These are phyloP conservation scores for Alternaria tenuissima DNA, from an alignment of 2,329 filamentous ascomycete genomes.

Conservation along the genomic window DNA sequence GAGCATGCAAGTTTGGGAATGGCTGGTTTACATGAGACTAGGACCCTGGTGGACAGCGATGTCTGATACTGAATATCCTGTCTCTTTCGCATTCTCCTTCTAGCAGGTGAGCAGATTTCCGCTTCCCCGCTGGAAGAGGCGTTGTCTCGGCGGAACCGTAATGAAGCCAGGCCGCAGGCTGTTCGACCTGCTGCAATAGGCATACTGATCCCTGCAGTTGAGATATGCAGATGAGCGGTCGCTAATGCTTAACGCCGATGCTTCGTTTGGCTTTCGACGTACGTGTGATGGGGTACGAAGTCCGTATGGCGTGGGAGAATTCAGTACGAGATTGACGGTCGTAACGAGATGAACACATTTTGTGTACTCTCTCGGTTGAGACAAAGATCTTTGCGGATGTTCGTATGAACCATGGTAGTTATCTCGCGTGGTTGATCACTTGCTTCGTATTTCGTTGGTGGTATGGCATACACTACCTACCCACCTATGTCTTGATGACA, in stretches of 20 bases:
- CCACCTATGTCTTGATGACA: background rate
- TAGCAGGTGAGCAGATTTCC: conserved; percentile 1
- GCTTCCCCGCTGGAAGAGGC: background rate
- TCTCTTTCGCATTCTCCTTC: background rate
- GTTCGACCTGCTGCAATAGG: background rate
- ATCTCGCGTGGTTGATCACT: background rate
- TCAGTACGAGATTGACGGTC: background rate
- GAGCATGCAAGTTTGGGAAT: background rate
- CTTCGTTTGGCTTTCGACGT: background rate
- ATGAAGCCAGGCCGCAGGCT: conserved; percentile 1
- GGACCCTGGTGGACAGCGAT: background rate
- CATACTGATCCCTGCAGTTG: background rate
- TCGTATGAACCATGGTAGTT: background rate
- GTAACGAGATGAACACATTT: background rate
- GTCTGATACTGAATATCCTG: background rate
- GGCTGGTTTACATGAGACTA: background rate
- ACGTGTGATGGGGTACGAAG: background rate
- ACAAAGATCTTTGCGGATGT: background rate
- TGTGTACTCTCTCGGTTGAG: background rate
- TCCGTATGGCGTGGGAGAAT: background rate
- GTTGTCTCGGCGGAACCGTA: background rate
- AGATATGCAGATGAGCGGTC: background rate
- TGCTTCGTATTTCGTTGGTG: background rate
- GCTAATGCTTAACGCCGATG: conserved; percentile 3
- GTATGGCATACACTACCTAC: background rate